Percentiles rank a stretch among this genome's conserved stretches.
Evolutionary conservation across 2,329 filamentous ascomycete species (phyloP).

Genomic region (Neonectria ditissima): DNA sequence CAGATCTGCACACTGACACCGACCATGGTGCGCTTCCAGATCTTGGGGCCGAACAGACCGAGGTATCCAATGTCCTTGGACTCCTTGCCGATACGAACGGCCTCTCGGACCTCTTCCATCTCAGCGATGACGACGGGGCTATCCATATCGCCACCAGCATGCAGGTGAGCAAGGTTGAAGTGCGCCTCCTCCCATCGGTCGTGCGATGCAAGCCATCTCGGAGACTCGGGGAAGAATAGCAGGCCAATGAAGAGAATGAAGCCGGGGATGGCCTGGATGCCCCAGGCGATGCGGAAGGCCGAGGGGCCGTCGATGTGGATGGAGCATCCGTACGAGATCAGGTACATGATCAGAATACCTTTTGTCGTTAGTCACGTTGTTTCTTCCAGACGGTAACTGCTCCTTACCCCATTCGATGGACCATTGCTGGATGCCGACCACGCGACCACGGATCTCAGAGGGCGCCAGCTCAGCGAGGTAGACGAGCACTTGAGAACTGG

Average conservation of each 20-base stretch:
- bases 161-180: conserved; percentile 65
- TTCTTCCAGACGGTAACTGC: rapidly evolving
- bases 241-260: conserved; percentile 68
- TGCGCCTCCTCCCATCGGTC: conserved; percentile 69
- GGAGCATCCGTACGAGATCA: conserved; percentile 72
- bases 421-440: conserved; percentile 80
- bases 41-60: conserved; percentile 58
- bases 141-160: conserved; percentile 65
- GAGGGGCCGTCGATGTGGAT: conserved; percentile 63
- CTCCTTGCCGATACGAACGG: conserved; percentile 52
- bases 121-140: conserved; percentile 69
- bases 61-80: conserved; percentile 54
- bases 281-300: conserved; percentile 74
- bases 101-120: conserved; percentile 64
- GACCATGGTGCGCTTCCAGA: conserved; percentile 64
- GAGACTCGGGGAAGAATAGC: conserved; percentile 71
- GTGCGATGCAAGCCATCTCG: conserved; percentile 72
- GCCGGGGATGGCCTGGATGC: conserved; percentile 71
- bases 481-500: conserved; percentile 74
- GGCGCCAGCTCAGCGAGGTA: conserved; percentile 76
- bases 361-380: conserved; percentile 34
- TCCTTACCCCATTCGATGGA: conserved; percentile 71
- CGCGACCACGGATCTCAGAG: conserved; percentile 67
- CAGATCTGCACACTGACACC: conserved; percentile 65
- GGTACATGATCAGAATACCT: conserved; percentile 78